Evolutionary conservation across 2,329 filamentous ascomycete genomes (phyloP).

Genomic region (Hymenoscyphus salicellus): DNA sequence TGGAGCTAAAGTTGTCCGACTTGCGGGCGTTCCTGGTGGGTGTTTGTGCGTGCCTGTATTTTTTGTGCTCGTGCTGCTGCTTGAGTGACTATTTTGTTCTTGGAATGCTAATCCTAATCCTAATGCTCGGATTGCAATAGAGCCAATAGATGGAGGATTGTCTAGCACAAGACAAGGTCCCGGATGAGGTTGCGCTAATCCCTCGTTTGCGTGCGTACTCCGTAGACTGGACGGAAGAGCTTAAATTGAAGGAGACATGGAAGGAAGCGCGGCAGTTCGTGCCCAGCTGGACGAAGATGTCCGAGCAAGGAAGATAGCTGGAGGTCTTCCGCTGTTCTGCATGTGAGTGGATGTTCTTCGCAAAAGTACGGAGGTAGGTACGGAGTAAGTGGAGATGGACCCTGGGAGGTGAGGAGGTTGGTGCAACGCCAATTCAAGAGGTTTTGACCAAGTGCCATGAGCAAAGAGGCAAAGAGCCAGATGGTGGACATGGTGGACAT

Average conservation of each 20-base stretch:
- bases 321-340: not conserved
- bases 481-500: not conserved
- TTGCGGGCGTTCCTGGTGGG: not conserved
- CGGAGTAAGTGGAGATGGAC: too few relatives aligned
- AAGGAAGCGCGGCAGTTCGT: not conserved
- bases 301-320: too few relatives aligned
- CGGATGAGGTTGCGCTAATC: not conserved
- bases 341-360: not conserved
- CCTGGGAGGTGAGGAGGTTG: too few relatives aligned
- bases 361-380: too few relatives aligned
- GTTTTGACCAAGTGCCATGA: not conserved
- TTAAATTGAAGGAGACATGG: not conserved
- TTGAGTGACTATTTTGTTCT: not conserved
- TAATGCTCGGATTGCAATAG: not conserved
- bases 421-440: too few relatives aligned
- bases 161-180: not conserved
- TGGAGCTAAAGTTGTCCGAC: not conserved
- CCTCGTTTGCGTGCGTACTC: not conserved
- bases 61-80: not conserved
- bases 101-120: not conserved
- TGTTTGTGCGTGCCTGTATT: not conserved
- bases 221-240: not conserved
- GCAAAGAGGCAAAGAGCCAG: not conserved
- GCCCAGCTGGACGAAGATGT: not conserved
- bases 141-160: not conserved